Conservation (phyloP, 2,329 filamentous ascomycete species). For the Calonectria ilicicola region DNA sequence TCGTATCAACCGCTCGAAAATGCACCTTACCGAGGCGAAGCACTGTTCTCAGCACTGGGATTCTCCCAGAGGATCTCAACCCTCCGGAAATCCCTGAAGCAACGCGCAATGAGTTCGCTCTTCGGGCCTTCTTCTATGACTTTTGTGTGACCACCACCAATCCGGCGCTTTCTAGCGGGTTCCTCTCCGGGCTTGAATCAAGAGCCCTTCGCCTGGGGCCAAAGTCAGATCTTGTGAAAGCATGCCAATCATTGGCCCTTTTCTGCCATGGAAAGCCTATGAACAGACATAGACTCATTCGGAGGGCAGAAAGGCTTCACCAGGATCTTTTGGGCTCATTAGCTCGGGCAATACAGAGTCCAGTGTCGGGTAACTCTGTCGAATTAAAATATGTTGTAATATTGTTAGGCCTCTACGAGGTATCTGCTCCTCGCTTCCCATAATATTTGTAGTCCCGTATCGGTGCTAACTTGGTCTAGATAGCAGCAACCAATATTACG, state of each 20-base stretch:
- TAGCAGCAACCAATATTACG: background rate
- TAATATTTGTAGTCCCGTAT: background rate
- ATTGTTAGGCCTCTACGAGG: slow-evolving; percentile 6
- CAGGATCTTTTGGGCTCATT: background rate
- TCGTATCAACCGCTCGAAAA: background rate
- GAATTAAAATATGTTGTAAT: background rate
- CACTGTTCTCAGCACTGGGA: background rate
- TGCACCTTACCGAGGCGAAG: background rate
- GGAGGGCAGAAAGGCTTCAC: background rate
- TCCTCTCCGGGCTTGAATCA: background rate
- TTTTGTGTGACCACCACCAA: slow-evolving; percentile 3
- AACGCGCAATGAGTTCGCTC: background rate
- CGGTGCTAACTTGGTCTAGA: background rate
- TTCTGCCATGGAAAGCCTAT: background rate
- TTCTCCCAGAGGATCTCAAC: background rate
- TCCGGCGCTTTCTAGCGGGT: background rate
- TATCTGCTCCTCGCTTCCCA: background rate
- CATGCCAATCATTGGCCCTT: background rate
- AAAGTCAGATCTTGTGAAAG: background rate
- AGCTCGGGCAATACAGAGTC: background rate
- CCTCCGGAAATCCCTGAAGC: background rate
- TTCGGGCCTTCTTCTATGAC: slow-evolving; percentile 14
- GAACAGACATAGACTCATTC: background rate
- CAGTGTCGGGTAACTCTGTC: background rate
- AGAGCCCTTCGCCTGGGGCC: background rate